A percentile compares a stretch with the other conserved stretches of the same genome.
phyloP scores from a whole-genome alignment of 2,329 filamentous ascomycete genomes.

The Colletotrichum tropicale region DNA sequence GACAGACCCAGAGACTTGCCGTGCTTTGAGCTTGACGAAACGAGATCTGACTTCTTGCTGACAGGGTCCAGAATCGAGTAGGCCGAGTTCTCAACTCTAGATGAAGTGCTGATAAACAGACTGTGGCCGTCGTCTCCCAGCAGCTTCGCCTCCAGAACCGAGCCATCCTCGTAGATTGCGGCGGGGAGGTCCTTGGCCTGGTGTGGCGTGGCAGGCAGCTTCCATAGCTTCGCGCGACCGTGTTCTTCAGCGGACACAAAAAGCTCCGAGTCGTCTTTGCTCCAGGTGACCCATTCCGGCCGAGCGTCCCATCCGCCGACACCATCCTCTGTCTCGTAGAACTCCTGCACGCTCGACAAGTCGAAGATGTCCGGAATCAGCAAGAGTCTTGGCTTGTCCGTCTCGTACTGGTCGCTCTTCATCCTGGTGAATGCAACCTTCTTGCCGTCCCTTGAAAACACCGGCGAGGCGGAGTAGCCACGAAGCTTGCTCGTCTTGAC shows the following conservation, averaged over 20 bases:
- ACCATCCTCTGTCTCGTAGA: constrained; percentile 66
- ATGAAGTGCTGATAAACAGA: constrained; percentile 71
- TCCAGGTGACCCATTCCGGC: constrained; percentile 63
- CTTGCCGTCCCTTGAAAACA: constrained; percentile 76
- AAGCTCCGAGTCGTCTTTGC: constrained; percentile 63
- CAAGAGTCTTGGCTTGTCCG: constrained; percentile 75
- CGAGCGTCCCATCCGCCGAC: constrained; percentile 66
- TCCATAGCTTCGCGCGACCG: constrained; percentile 67
- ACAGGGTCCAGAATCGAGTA: constrained; percentile 65
- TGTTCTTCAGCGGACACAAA: constrained; percentile 77
- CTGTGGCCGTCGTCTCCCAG: constrained; percentile 49
- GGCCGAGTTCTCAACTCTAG: constrained; percentile 73
- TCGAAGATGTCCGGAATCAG: constrained; percentile 66
- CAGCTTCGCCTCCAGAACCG: constrained; percentile 56
- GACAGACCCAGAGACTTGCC: constrained; percentile 72
- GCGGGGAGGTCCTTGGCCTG: constrained; percentile 53
- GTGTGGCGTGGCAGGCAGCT: constrained; percentile 59
- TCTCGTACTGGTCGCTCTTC: constrained; percentile 78
- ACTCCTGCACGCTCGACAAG: constrained; percentile 63
- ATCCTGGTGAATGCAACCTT: constrained; percentile 80
- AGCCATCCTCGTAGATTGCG: constrained; percentile 57
- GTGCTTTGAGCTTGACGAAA: constrained; percentile 70
- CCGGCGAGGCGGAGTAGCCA: constrained; percentile 70
- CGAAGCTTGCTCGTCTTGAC: constrained; percentile 61
- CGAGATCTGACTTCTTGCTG: constrained; percentile 36